Percentiles rank a stretch among this genome's conserved stretches.
Conservation (phyloP, 1,284 basidiomycete species). For the Tilletia indica region DNA sequence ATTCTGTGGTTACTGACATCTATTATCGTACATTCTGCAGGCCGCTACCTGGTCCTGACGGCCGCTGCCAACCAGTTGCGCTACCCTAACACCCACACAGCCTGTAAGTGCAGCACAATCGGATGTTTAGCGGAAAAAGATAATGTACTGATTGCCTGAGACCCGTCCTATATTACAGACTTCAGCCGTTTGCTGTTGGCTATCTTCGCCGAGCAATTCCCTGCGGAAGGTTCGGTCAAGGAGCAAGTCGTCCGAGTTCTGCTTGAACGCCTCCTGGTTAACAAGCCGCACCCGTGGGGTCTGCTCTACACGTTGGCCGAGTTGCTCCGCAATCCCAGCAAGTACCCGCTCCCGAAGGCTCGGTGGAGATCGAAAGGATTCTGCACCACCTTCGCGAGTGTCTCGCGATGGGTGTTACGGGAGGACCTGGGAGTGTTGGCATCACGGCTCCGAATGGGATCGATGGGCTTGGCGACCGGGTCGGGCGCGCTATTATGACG, state of each 20-base stretch:
- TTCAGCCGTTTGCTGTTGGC: conserved; percentile 84
- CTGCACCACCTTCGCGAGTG: conserved; percentile 46
- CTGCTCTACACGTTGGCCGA: conserved; percentile 90
- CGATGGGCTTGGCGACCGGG: not conserved
- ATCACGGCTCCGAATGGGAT: not conserved
- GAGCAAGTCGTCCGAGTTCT: conserved; percentile 89
- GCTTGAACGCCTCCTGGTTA: conserved; percentile 86
- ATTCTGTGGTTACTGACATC: not conserved
- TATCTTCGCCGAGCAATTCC: conserved; percentile 73
- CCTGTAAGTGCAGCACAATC: conserved; percentile 22
- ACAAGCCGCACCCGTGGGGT: conserved; percentile 97
- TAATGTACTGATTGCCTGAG: not conserved
- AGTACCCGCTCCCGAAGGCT: conserved; percentile 37
- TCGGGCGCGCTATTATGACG: conserved; percentile 2
- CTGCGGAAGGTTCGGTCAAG: conserved; percentile 64
- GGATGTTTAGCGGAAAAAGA: not conserved
- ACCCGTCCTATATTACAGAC: conserved; percentile 65
- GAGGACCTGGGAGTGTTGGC: conserved; percentile 12
- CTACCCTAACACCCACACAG: conserved; percentile 56
- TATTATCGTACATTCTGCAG: not conserved
- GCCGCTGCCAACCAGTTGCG: conserved; percentile 89
- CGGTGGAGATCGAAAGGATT: conserved; percentile 50
- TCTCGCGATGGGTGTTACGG: conserved; percentile 6
- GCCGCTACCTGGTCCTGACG: conserved; percentile 86
- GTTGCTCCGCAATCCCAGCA: conserved; percentile 61